Evolutionary conservation across 345 rosid genomes (phyloP).

Genomic region (Turnera subulata): DNA sequence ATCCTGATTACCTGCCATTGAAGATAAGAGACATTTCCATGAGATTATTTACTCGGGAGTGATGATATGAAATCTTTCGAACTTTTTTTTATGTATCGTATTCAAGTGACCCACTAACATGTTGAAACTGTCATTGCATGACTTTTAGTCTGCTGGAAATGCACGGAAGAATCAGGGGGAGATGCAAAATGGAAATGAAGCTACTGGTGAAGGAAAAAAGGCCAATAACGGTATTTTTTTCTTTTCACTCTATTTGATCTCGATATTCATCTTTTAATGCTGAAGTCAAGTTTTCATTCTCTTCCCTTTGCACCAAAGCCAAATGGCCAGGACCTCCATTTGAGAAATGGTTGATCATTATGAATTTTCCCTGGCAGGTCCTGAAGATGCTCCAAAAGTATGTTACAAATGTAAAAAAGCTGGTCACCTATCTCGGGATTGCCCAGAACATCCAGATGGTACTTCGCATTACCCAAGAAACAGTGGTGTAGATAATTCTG

Average conservation of each 20-base stretch:
- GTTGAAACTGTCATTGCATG: conserved; percentile 6
- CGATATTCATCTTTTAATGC: background rate
- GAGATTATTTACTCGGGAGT: background rate
- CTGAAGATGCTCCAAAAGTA: conserved; percentile 64
- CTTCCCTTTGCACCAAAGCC: background rate
- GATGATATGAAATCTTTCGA: too few species aligned
- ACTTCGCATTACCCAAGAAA: conserved; percentile 21
- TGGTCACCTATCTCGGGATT: conserved; percentile 88
- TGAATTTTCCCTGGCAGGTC: conserved; percentile 36
- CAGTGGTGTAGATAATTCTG: conserved; percentile 19
- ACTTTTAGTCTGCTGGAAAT: conserved; percentile 80
- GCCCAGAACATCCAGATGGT: conserved; percentile 60
- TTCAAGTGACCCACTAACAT: background rate
- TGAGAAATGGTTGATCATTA: background rate
- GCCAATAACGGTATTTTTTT: conserved; percentile 38
- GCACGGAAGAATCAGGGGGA: conserved; percentile 49
- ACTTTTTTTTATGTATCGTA: background rate
- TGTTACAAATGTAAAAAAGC: conserved; percentile 85
- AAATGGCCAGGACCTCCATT: too few species aligned
- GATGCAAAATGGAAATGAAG: conserved; percentile 30
- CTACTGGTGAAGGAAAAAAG: conserved; percentile 35
- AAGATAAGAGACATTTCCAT: background rate
- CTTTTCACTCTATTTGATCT: background rate
- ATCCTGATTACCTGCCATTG: background rate
- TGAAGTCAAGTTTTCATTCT: background rate